Evolutionary conservation across 2,329 filamentous ascomycete genomes (phyloP).

Genomic region (Arthrobotrys megalospora): DNA sequence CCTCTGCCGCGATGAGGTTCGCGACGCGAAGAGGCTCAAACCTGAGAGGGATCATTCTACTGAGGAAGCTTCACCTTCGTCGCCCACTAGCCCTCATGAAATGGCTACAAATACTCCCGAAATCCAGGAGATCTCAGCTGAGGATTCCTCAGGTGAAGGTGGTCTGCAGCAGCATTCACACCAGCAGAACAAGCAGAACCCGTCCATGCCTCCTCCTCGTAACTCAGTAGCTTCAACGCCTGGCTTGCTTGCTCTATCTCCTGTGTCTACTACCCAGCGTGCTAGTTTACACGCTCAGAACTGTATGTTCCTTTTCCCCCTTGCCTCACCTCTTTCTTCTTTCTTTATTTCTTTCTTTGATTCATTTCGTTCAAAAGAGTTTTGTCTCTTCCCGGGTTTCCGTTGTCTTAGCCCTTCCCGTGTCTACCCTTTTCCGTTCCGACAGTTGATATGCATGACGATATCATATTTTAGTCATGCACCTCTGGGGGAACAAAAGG

Average conservation of each 20-base stretch:
- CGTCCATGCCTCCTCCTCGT: conserved; percentile 64
- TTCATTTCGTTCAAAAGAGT: conserved; percentile 13
- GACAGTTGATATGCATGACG: conserved; percentile 45
- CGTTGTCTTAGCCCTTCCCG: conserved; percentile 7
- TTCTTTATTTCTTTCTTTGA: conserved; percentile 3
- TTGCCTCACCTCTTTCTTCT: conserved; percentile 48
- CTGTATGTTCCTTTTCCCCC: conserved; percentile 61
- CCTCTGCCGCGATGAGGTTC: conserved; percentile 96
- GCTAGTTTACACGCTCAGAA: conserved; percentile 63
- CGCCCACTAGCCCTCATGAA: conserved; percentile 61
- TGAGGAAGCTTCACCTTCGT: conserved; percentile 61
- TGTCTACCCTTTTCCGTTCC: conserved; percentile 45
- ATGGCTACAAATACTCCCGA: conserved; percentile 64
- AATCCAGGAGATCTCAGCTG: conserved; percentile 68
- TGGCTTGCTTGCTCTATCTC: conserved; percentile 63
- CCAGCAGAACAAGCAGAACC: conserved; percentile 69
- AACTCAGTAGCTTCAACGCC: conserved; percentile 62
- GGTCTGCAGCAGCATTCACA: conserved; percentile 71
- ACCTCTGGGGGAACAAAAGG: conserved; percentile 28
- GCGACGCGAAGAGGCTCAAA: conserved; percentile 89
- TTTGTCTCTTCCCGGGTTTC: conserved; percentile 20
- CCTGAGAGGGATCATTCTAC: conserved; percentile 68
- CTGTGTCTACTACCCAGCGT: conserved; percentile 63
- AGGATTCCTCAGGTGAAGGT: conserved; percentile 69
- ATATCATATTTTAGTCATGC: conserved; percentile 47